Percentiles rank a stretch among this genome's conserved stretches.
These are phyloP conservation scores for Zygoascus meyerae DNA, from an alignment of 1,139 yeast species.

Conservation along the genomic window DNA sequence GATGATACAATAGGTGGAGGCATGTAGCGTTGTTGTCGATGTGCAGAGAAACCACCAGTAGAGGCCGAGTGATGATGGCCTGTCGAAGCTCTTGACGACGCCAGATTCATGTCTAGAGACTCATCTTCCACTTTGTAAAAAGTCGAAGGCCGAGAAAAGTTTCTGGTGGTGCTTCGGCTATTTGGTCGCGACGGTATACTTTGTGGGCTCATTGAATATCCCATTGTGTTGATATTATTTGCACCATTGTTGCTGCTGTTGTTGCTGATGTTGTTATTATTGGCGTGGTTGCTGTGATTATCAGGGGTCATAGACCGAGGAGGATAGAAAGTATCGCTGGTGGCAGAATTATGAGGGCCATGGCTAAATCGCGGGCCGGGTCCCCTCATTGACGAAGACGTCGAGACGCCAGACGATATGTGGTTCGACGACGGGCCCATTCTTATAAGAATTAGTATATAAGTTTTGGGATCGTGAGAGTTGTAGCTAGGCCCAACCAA, in stretches of 20 bases:
- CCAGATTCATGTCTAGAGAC: background rate
- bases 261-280: constrained; percentile 2
- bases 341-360: background rate
- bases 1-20: constrained; percentile 7
- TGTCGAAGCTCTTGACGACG: constrained; percentile 2
- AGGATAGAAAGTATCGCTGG: background rate
- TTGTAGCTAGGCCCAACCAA: no score
- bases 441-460: background rate
- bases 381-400: background rate
- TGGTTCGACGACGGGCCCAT: background rate
- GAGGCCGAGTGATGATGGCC: constrained; percentile 4
- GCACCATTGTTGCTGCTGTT: background rate
- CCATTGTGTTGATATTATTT: constrained; percentile 1
- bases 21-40: constrained; percentile 7
- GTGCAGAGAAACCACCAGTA: constrained; percentile 3
- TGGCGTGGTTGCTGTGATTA: background rate
- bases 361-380: background rate
- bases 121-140: constrained; percentile 19
- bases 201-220: background rate
- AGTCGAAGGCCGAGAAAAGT: constrained; percentile 25
- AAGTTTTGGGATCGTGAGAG: no score
- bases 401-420: background rate
- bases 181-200: constrained; percentile 2
- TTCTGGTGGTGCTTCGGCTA: constrained; percentile 10
- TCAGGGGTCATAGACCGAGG: constrained; percentile 1